These are phyloP conservation scores for Biscogniauxia marginata DNA, from an alignment of 2,329 filamentous ascomycete species.

Conservation along the genomic window DNA sequence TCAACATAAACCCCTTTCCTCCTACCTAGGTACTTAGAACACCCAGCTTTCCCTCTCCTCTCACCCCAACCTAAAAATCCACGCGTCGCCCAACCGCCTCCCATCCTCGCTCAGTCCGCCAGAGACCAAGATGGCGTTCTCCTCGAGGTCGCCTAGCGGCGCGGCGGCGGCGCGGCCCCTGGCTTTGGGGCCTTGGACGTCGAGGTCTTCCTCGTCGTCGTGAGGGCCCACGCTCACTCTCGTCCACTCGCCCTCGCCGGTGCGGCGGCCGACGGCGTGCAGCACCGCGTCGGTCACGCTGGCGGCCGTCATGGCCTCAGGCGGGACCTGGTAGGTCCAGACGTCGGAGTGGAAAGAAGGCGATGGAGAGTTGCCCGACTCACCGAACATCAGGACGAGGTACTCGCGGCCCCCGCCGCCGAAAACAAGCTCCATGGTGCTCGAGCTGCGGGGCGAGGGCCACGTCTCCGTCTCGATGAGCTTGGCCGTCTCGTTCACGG, in stretches of 20 bases:
- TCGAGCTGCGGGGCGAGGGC: constrained; percentile 54
- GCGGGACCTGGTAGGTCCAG: constrained; percentile 63
- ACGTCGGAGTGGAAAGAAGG: constrained; percentile 57
- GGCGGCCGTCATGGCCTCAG: constrained; percentile 52
- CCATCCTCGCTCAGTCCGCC: constrained; percentile 56
- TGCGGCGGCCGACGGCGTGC: constrained; percentile 51
- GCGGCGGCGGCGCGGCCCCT: constrained; percentile 60
- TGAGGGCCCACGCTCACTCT: constrained; percentile 46
- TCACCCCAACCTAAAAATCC: constrained; percentile 57
- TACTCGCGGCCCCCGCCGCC: constrained; percentile 62
- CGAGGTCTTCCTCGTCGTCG: constrained; percentile 50
- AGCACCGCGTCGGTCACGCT: constrained; percentile 56
- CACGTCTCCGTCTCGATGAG: constrained; percentile 35
- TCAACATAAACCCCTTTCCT: too few relatives aligned
- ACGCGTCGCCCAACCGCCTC: constrained; percentile 57
- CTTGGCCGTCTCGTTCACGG: constrained; percentile 21
- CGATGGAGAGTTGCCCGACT: constrained; percentile 50
- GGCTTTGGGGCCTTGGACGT: constrained; percentile 47
- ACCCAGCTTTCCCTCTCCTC: constrained; percentile 7
- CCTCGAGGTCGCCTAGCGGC: constrained; percentile 57
- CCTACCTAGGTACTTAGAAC: too few relatives aligned
- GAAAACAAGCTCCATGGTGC: constrained; percentile 54
- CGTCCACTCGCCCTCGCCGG: constrained; percentile 59
- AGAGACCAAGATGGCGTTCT: constrained; percentile 58
- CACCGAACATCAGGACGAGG: constrained; percentile 61